Percentiles rank a stretch among this genome's conserved stretches.
Conservation (phyloP, 768 basidiomycete genomes). For the Filobasidium floriforme region DNA sequence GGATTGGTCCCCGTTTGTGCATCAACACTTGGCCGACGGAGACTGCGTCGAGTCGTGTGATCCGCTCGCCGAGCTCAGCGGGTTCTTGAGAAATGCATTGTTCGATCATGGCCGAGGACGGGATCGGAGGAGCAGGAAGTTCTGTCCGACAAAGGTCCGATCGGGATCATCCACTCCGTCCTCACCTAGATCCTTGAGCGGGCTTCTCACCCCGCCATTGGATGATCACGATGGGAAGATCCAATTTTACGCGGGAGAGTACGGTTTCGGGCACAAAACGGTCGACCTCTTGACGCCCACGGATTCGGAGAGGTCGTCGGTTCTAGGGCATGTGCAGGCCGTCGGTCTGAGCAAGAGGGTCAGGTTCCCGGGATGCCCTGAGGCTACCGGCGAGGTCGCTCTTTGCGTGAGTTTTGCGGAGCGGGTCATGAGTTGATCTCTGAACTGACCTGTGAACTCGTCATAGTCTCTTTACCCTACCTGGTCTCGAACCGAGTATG, state of each 20-base stretch:
- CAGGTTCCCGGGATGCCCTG: conserved; percentile 13
- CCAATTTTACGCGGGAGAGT: background rate
- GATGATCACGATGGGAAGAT: background rate
- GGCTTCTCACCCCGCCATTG: background rate
- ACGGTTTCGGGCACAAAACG: background rate
- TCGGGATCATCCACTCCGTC: background rate
- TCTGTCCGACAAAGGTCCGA: background rate
- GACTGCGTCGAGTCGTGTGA: background rate
- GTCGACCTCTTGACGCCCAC: background rate
- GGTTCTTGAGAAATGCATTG: background rate
- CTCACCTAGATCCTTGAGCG: background rate
- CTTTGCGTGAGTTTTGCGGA: conserved; percentile 9
- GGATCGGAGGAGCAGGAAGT: background rate
- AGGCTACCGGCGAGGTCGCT: conserved; percentile 14
- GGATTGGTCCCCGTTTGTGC: background rate
- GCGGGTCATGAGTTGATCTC: background rate
- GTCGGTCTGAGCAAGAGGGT: conserved; percentile 9
- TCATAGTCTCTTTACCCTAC: conserved; percentile 46
- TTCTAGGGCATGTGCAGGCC: background rate
- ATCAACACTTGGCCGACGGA: background rate
- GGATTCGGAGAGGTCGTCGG: no score
- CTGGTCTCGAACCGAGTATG: conserved; percentile 54
- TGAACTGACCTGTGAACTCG: background rate
- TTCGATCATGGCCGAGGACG: background rate
- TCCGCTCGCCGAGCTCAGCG: background rate